phyloP scores from a whole-genome alignment of 306 rosid species.

The Lagenaria siceraria region DNA sequence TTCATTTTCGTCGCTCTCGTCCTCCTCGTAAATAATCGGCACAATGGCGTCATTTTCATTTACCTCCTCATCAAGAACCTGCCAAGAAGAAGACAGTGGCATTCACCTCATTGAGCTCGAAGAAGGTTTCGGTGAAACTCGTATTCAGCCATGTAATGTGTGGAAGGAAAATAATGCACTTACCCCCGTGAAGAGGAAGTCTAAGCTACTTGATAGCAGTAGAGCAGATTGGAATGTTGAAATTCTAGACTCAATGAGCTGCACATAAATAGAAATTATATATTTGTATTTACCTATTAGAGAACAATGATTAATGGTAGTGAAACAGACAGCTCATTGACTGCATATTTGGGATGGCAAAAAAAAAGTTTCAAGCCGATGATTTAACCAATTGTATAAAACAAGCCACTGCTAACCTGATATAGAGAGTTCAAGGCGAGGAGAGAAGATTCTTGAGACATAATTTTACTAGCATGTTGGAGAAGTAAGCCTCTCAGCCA shows the following conservation, averaged over 20 bases:
- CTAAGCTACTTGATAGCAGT: constrained; percentile 57
- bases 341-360: background rate
- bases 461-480: constrained; percentile 59
- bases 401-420: constrained; percentile 38
- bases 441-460: constrained; percentile 71
- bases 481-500: constrained; percentile 64
- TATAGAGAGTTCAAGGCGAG: constrained; percentile 57
- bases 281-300: background rate
- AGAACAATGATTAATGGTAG: background rate
- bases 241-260: constrained; percentile 70
- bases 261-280: constrained; percentile 11
- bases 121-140: background rate
- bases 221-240: constrained; percentile 52
- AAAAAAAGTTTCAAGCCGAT: background rate
- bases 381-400: background rate
- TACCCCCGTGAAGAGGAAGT: constrained; percentile 49
- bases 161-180: constrained; percentile 9
- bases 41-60: constrained; percentile 26
- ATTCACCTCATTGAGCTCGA: background rate
- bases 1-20: constrained; percentile 45
- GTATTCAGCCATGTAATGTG: background rate
- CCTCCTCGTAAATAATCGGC: constrained; percentile 48
- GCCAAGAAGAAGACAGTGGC: background rate
- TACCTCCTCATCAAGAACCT: constrained; percentile 42
- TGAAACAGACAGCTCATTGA: background rate